A percentile compares a stretch with the other conserved stretches of the same genome.
Evolutionary conservation across 78 protist species (phyloP).

Genomic region (Dictyostelium brefeldianum): DNA sequence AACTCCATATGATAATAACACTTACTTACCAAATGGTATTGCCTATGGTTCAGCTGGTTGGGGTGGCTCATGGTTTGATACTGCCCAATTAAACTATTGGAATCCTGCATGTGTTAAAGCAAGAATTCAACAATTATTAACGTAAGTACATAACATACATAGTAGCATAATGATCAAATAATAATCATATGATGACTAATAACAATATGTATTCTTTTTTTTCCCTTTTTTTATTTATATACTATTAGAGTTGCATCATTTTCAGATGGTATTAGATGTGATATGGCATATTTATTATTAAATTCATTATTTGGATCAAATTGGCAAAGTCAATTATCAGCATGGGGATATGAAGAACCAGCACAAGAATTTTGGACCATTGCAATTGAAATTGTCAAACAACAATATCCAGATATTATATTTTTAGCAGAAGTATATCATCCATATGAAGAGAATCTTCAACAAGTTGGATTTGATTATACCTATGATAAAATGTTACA

Average conservation of each 20-base stretch:
- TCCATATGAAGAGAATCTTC: conserved; percentile 78
- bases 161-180: too few species aligned
- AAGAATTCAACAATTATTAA: conserved; percentile 45
- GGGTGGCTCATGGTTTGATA: conserved; percentile 83
- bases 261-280: conserved; percentile 92
- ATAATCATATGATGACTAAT: too few species aligned
- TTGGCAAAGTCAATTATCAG: conserved; percentile 81
- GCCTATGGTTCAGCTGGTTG: conserved; percentile 91
- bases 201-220: too few species aligned
- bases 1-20: conserved; percentile 83
- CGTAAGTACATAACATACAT: too few species aligned
- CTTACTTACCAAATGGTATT: conserved; percentile 86
- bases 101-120: conserved; percentile 43
- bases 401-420: conserved; percentile 73
- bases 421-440: conserved; percentile 92
- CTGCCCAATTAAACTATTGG: conserved; percentile 93
- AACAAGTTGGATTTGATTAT: conserved; percentile 91
- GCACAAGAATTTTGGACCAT: conserved; percentile 88
- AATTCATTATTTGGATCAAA: conserved; percentile 83
- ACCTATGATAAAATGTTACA: conserved; percentile 92
- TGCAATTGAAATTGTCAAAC: conserved; percentile 88
- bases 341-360: conserved; percentile 89
- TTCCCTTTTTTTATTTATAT: too few species aligned
- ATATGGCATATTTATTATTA: conserved; percentile 93
- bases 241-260: conserved; percentile 74